These are phyloP conservation scores for Penicillium ochrochloron DNA, from an alignment of 495 filamentous ascomycete genomes.

Conservation along the genomic window DNA sequence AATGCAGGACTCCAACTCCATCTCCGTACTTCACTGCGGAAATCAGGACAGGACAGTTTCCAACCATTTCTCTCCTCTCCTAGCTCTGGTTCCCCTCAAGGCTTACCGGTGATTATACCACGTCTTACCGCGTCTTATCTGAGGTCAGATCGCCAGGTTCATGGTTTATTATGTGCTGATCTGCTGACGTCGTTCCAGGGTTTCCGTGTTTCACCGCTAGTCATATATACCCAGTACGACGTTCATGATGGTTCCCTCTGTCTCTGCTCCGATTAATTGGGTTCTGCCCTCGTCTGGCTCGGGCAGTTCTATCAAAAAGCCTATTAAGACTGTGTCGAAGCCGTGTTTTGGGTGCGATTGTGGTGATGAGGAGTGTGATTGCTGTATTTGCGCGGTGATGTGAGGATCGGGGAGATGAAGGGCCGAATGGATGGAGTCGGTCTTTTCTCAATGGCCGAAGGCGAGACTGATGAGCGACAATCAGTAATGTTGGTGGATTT, in stretches of 20 bases:
- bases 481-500: neutral
- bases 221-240: too few relatives aligned
- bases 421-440: neutral
- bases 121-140: neutral
- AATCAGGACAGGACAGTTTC: neutral
- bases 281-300: conserved; percentile 42
- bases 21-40: neutral
- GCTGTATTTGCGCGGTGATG: conserved; percentile 53
- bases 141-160: conserved; percentile 1
- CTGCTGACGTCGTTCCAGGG: conserved; percentile 9
- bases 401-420: conserved; percentile 19
- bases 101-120: neutral
- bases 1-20: neutral
- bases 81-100: neutral
- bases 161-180: neutral
- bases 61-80: neutral
- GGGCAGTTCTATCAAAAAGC: conserved; percentile 42
- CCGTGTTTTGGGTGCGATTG: conserved; percentile 53
- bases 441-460: too few relatives aligned
- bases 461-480: neutral
- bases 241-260: conserved; percentile 27
- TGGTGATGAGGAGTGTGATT: conserved; percentile 50
- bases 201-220: neutral
- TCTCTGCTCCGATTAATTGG: conserved; percentile 33
- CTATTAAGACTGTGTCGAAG: conserved; percentile 49